Conservation (phyloP, 257 asterid genomes). For the Orobanche coerulescens region DNA sequence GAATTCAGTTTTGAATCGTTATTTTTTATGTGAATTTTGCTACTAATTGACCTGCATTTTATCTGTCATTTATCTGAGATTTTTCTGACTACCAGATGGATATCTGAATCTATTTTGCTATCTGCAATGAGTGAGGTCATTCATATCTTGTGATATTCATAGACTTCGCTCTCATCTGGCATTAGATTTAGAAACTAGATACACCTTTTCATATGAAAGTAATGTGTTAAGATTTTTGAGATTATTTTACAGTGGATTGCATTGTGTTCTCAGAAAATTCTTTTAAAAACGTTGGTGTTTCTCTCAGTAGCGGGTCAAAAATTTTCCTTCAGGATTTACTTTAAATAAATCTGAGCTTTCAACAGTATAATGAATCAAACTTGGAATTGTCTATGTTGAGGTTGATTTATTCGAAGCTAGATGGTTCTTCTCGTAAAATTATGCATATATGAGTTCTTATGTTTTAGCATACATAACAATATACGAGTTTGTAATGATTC, state of each 20-base stretch:
- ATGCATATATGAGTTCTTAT: background rate
- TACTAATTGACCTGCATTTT: too few species aligned
- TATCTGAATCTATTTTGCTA: conserved; percentile 3
- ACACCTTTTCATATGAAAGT: background rate
- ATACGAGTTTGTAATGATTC: background rate
- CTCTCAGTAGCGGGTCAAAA: background rate
- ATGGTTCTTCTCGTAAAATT: background rate
- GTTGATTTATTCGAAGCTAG: background rate
- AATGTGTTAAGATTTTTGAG: background rate
- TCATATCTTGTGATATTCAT: background rate
- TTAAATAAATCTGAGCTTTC: conserved; percentile 4
- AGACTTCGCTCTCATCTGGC: background rate
- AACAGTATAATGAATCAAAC: background rate
- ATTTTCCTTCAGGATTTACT: too few species aligned
- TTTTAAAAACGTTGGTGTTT: background rate
- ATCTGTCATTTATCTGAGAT: background rate
- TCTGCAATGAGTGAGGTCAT: background rate
- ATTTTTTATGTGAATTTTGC: too few species aligned
- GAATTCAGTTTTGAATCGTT: background rate
- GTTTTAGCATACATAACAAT: background rate
- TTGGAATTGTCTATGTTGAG: background rate
- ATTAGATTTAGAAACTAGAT: background rate
- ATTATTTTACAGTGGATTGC: background rate
- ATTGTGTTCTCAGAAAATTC: background rate
- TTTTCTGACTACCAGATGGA: background rate